These are phyloP conservation scores for Prunus armeniaca DNA, from an alignment of 306 rosid genomes.

Conservation along the genomic window DNA sequence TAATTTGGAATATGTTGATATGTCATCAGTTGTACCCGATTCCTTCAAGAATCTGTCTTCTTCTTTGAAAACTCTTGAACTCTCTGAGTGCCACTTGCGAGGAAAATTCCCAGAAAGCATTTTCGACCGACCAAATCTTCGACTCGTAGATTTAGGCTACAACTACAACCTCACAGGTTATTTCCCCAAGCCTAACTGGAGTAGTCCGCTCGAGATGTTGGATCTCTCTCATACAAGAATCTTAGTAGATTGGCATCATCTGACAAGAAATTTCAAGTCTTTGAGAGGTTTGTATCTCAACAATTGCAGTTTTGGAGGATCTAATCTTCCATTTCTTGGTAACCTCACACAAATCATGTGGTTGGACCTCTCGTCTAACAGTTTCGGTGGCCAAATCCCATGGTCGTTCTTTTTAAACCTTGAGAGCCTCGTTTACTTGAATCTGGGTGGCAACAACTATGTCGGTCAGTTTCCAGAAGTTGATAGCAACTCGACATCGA, in stretches of 20 bases:
- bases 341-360: background rate
- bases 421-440: background rate
- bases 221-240: too few relatives aligned
- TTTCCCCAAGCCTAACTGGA: too few relatives aligned
- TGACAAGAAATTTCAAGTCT: background rate
- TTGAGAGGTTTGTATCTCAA: background rate
- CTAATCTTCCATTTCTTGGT: background rate
- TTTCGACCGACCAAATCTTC: background rate
- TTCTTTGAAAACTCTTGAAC: background rate
- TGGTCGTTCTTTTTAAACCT: background rate
- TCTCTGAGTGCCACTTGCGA: fast-evolving
- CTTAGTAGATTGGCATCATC: too few relatives aligned
- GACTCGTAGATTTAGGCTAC: fast-evolving
- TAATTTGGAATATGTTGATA: fast-evolving
- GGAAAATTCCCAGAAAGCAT: background rate
- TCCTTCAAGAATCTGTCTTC: background rate
- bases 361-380: background rate
- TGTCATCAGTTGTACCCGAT: background rate
- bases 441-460: background rate
- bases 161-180: background rate
- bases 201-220: too few relatives aligned
- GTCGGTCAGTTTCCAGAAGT: slow-evolving; percentile 9
- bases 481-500: background rate
- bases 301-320: background rate
- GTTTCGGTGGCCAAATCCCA: background rate